A percentile compares a stretch with the other conserved stretches of the same genome.
Evolutionary conservation across 1,284 basidiomycete species (phyloP).

Genomic region (Heliocybe sulcata): DNA sequence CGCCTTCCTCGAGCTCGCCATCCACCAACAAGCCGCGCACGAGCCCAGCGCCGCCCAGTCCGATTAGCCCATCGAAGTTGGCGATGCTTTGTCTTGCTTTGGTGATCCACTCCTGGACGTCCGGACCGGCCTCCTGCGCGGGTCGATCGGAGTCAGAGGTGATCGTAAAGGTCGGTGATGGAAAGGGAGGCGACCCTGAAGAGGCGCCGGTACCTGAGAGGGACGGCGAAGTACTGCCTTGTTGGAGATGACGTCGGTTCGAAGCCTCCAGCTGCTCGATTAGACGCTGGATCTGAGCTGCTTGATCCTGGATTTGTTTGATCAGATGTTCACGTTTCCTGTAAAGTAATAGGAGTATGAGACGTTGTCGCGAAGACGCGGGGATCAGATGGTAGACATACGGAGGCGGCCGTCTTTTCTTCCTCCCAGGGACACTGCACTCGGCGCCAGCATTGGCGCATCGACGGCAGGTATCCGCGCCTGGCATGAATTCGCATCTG

Average conservation of each 20-base stretch:
- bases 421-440: slow-evolving; percentile 69
- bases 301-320: slow-evolving; percentile 65
- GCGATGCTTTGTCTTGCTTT: slow-evolving; percentile 60
- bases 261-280: slow-evolving; percentile 54
- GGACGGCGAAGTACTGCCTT: slow-evolving; percentile 8
- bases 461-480: slow-evolving; percentile 63
- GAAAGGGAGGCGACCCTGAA: neutral
- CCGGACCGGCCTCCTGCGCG: slow-evolving; percentile 19
- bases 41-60: slow-evolving; percentile 44
- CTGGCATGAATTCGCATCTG: slow-evolving; percentile 13
- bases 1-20: slow-evolving; percentile 7
- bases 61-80: slow-evolving; percentile 59
- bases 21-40: slow-evolving; percentile 42
- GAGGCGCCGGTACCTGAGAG: slow-evolving; percentile 8
- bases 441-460: slow-evolving; percentile 60
- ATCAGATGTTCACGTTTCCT: slow-evolving; percentile 73
- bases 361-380: slow-evolving; percentile 5
- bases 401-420: slow-evolving; percentile 71
- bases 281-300: slow-evolving; percentile 57
- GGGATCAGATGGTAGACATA: slow-evolving; percentile 26
- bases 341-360: slow-evolving; percentile 1
- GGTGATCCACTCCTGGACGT: slow-evolving; percentile 64
- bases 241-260: slow-evolving; percentile 15
- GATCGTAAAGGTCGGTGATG: neutral
- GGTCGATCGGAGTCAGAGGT: slow-evolving; percentile 2